Conservation (phyloP, 306 rosid species). For the Abrus precatorius region DNA sequence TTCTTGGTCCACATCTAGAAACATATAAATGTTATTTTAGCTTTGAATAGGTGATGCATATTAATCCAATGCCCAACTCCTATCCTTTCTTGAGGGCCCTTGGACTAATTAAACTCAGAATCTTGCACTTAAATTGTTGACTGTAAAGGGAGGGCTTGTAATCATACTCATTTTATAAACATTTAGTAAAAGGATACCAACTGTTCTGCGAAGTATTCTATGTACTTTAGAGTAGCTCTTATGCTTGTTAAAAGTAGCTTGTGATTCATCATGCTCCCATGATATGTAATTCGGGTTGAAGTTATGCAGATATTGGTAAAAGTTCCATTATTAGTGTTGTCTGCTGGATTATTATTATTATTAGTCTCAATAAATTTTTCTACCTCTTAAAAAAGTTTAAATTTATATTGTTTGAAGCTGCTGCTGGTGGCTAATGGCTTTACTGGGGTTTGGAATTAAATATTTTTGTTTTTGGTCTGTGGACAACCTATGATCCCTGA, state of each 20-base stretch:
- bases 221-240: constrained; percentile 7
- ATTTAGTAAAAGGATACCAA: constrained; percentile 2
- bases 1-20: neutral
- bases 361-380: constrained; percentile 17
- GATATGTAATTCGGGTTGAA: neutral
- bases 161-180: neutral
- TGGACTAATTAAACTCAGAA: constrained; percentile 22
- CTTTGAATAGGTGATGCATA: neutral
- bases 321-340: constrained; percentile 1
- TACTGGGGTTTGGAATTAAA: neutral
- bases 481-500: neutral
- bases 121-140: constrained; percentile 17
- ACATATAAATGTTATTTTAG: neutral
- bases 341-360: neutral
- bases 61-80: neutral
- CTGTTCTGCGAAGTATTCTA: neutral
- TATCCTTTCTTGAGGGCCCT: neutral
- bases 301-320: neutral
- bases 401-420: neutral
- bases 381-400: neutral
- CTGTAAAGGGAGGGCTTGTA: neutral
- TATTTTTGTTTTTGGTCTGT: neutral
- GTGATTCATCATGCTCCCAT: neutral
- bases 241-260: constrained; percentile 7
- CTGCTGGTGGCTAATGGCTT: neutral